Conservation (phyloP, 352 stramenopile species). For the Pseudoperonospora humuli region DNA sequence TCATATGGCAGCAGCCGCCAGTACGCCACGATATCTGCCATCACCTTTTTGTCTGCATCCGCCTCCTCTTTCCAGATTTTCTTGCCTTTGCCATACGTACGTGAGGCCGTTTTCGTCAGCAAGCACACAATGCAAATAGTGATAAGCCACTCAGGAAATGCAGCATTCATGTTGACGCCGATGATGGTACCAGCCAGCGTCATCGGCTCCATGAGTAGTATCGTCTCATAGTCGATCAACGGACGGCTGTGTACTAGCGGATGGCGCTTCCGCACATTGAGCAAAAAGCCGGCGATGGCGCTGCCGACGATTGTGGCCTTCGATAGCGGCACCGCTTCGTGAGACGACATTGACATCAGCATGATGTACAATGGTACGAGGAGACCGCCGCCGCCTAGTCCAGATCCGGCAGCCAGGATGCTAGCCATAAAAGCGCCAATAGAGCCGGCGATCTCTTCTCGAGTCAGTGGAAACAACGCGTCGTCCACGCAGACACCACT, state of each 20-base stretch:
- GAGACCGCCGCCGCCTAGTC: constrained; percentile 65
- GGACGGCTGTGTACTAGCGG: constrained; percentile 49
- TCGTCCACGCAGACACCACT: constrained; percentile 41
- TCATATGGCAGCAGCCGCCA: constrained; percentile 61
- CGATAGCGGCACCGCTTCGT: constrained; percentile 75
- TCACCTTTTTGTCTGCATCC: constrained; percentile 34
- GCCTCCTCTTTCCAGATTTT: constrained; percentile 64
- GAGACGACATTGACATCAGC: constrained; percentile 58
- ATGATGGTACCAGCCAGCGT: constrained; percentile 82
- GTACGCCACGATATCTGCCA: constrained; percentile 47
- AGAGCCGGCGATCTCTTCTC: constrained; percentile 47
- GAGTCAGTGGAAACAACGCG: constrained; percentile 51
- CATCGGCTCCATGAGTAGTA: constrained; percentile 83
- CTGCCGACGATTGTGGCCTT: constrained; percentile 82
- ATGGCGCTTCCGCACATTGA: constrained; percentile 60
- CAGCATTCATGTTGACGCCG: constrained; percentile 78
- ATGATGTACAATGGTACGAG: constrained; percentile 78
- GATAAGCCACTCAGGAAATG: constrained; percentile 80
- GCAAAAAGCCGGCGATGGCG: constrained; percentile 65
- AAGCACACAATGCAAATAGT: constrained; percentile 71
- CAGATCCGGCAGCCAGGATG: constrained; percentile 54
- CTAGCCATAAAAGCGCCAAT: constrained; percentile 57
- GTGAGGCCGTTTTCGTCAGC: constrained; percentile 56
- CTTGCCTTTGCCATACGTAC: constrained; percentile 60
- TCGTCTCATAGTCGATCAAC: constrained; percentile 80